phyloP scores from a whole-genome alignment of 1,139 yeast genomes.

The Kodamaea derodonti region DNA sequence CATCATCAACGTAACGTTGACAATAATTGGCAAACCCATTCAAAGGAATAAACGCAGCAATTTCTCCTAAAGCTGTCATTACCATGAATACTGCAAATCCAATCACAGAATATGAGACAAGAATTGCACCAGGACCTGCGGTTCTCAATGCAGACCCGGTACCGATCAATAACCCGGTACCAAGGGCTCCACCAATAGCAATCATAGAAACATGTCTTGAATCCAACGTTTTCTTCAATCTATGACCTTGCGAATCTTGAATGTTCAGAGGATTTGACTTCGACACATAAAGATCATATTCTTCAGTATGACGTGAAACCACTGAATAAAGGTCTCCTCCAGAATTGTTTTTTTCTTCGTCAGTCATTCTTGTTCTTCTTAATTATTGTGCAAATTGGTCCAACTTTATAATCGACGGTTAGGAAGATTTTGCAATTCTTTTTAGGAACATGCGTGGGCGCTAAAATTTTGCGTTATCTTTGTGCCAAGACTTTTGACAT shows the following conservation, averaged over 20 bases:
- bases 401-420: too few species aligned
- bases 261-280: slow-evolving; percentile 40
- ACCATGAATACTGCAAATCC: slow-evolving; percentile 66
- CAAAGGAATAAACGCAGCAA: slow-evolving; percentile 69
- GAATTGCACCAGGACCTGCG: slow-evolving; percentile 70
- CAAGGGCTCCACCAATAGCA: slow-evolving; percentile 53
- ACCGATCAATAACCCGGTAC: slow-evolving; percentile 70
- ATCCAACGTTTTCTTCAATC: slow-evolving; percentile 56
- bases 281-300: slow-evolving; percentile 45
- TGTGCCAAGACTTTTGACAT: not conserved
- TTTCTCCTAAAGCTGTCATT: slow-evolving; percentile 71
- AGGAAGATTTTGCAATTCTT: too few species aligned
- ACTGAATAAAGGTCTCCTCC: slow-evolving; percentile 24
- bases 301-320: slow-evolving; percentile 45
- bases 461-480: not conserved
- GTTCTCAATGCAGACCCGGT: slow-evolving; percentile 59
- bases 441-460: too few species aligned
- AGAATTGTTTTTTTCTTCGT: slow-evolving; percentile 19
- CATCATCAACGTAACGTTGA: slow-evolving; percentile 62
- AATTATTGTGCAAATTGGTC: too few species aligned
- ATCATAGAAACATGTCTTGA: slow-evolving; percentile 76
- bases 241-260: slow-evolving; percentile 43
- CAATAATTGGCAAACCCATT: slow-evolving; percentile 74
- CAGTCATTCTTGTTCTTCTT: slow-evolving; percentile 11
- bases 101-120: slow-evolving; percentile 57